Percentiles rank a stretch among this genome's conserved stretches.
Evolutionary conservation across 1,284 basidiomycete species (phyloP).

Genomic region (Melampsora abietis-canadensis): DNA sequence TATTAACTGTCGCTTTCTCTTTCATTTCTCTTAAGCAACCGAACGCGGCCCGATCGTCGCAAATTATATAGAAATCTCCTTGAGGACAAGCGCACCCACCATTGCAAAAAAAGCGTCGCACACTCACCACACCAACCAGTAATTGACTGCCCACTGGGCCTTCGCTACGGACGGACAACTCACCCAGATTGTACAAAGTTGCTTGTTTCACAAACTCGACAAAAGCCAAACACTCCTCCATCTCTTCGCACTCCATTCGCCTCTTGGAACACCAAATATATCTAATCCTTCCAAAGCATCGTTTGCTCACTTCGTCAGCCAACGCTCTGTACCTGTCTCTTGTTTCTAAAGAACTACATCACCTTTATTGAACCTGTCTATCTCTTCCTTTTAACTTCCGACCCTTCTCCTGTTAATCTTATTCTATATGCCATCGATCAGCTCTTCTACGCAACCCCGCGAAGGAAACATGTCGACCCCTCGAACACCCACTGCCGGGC

Average conservation of each 20-base stretch:
- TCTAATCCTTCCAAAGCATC: neutral
- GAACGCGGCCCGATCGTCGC: neutral
- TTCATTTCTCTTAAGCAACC: slow-evolving; percentile 8
- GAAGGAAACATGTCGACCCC: slow-evolving; percentile 29
- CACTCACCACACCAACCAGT: slow-evolving; percentile 3
- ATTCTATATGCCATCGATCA: slow-evolving; percentile 8
- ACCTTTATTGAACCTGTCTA: slow-evolving; percentile 4
- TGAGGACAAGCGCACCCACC: neutral
- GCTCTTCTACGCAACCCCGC: neutral
- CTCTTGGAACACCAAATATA: slow-evolving; percentile 2
- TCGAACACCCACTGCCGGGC: slow-evolving; percentile 42
- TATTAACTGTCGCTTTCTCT: neutral
- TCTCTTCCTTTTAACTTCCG: neutral
- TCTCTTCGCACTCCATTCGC: neutral
- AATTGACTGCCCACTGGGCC: neutral
- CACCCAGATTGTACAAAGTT: neutral
- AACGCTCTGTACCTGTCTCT: neutral
- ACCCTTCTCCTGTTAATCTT: slow-evolving; percentile 1
- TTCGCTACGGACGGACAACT: neutral
- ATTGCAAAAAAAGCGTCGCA: slow-evolving; percentile 2
- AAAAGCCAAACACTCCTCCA: neutral
- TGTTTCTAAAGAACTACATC: neutral
- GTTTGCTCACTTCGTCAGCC: slow-evolving; percentile 9
- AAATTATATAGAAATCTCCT: slow-evolving; percentile 1
- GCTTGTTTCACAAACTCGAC: neutral